Percentiles rank a stretch among this genome's conserved stretches.
These are phyloP conservation scores for Fusarium graminum DNA, from an alignment of 2,329 filamentous ascomycete genomes.

Conservation along the genomic window DNA sequence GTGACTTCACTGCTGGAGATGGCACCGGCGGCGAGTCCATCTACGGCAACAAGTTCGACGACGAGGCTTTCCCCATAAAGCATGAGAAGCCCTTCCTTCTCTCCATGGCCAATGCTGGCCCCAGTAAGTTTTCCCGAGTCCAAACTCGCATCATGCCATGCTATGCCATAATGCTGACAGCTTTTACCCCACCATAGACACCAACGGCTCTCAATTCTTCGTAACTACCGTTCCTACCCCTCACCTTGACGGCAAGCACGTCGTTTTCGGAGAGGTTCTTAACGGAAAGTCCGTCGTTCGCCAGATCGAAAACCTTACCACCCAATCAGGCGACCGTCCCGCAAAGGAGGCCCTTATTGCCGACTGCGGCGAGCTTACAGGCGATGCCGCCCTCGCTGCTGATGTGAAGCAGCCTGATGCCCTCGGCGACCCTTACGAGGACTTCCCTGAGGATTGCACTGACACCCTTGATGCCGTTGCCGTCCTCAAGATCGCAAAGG, in stretches of 20 bases:
- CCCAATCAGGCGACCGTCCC: constrained; percentile 82
- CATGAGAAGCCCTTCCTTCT: constrained; percentile 94
- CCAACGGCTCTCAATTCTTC: constrained; percentile 99
- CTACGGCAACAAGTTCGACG: constrained; percentile 96
- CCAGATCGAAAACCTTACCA: constrained; percentile 87
- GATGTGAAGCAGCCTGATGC: constrained; percentile 79
- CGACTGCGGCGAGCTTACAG: constrained; percentile 88
- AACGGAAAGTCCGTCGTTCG: constrained; percentile 92
- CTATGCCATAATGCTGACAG: constrained; percentile 21
- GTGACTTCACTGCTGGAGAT: constrained; percentile 95
- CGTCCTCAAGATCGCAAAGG: constrained; percentile 82
- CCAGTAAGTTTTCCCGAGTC: constrained; percentile 67
- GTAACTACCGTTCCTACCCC: constrained; percentile 95
- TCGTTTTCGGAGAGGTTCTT: constrained; percentile 95
- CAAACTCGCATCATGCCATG: not conserved
- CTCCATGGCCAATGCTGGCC: constrained; percentile 98
- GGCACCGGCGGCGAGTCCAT: constrained; percentile 97
- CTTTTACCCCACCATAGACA: constrained; percentile 64
- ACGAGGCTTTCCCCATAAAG: constrained; percentile 94
- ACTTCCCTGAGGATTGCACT: constrained; percentile 89
- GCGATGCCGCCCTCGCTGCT: constrained; percentile 74
- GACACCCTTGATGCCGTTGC: constrained; percentile 73
- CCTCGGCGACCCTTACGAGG: constrained; percentile 92
- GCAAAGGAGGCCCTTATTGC: constrained; percentile 76
- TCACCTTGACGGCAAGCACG: constrained; percentile 95